Conservation (phyloP, 768 basidiomycete genomes). For the Tulasnella calospora region DNA sequence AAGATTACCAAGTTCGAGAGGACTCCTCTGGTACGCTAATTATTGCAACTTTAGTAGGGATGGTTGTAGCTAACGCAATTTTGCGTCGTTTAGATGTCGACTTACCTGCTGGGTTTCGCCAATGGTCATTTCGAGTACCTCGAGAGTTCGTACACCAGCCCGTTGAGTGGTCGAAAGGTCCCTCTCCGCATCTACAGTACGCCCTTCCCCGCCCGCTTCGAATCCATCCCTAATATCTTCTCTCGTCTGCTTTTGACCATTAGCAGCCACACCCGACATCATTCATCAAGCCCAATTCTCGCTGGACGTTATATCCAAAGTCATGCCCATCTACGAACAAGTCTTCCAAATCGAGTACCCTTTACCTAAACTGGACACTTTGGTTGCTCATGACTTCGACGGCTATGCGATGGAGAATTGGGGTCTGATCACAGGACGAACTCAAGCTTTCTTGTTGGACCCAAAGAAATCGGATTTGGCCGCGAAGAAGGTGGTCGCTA, state of each 20-base stretch:
- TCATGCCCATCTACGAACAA: constrained; percentile 85
- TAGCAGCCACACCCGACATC: constrained; percentile 66
- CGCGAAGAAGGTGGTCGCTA: constrained; percentile 72
- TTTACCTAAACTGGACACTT: constrained; percentile 88
- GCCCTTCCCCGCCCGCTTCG: constrained; percentile 24
- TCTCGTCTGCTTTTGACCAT: too few relatives aligned
- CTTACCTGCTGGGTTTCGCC: constrained; percentile 83
- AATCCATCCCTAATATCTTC: too few relatives aligned
- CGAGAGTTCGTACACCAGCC: constrained; percentile 71
- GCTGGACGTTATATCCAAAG: constrained; percentile 76
- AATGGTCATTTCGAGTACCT: constrained; percentile 73
- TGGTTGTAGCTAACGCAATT: too few relatives aligned
- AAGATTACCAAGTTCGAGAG: constrained; percentile 75
- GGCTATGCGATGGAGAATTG: constrained; percentile 93
- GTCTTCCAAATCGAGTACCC: constrained; percentile 91
- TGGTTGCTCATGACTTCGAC: constrained; percentile 87
- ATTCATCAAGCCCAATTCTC: constrained; percentile 81
- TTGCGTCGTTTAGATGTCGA: constrained; percentile 53
- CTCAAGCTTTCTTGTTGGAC: constrained; percentile 73
- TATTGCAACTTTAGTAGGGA: too few relatives aligned
- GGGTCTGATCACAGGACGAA: constrained; percentile 88
- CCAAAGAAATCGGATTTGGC: constrained; percentile 57
- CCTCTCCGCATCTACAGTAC: constrained; percentile 81
- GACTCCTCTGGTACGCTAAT: constrained; percentile 58
- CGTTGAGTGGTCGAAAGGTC: constrained; percentile 70